Evolutionary conservation across 179 eudicot species (phyloP), one percentile per base, ranked within the genome.

Genomic region (Gypsophila paniculata): DNA sequence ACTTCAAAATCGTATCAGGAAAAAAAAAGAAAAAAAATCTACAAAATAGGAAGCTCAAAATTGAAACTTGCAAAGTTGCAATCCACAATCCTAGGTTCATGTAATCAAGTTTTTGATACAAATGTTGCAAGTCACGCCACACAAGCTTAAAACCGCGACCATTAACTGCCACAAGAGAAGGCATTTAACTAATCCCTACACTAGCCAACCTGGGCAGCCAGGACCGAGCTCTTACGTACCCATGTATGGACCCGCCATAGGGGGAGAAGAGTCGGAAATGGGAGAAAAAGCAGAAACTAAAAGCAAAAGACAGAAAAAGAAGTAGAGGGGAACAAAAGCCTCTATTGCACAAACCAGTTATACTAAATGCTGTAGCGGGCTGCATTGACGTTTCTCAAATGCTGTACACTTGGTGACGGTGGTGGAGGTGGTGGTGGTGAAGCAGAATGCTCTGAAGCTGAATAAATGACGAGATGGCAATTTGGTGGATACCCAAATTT

Each of bases 131-230:
- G 65, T 54, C 65, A 10, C 52, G 4, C 15, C 52, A 46, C 52
- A 13, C 32, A 14, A 65, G 65, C 32, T 25, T 57, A 46, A 63
- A 63, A 73, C 57, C 61, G 73, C 18, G 78, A 78, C 81, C 82
- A 74, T 75, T 54, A 69, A 69, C 72, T 69, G 72, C 72, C 72
- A 69, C 61, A 32, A 54, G 72, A 69, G 72, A 69, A 54, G 89
- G 89, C 95, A 83, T 81, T 72, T 39, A 69, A 75, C 77, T 73
- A 70, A 75, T 63, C 71, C 70, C 79, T 85, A 75, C 75, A 74
- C 72, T 68, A 81, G 88, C 93, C 91, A 83, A 86, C 96, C 96
- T 87, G 90, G 97, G 92, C 94, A 91, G 91, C 85, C 82, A 80
- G 81, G 84, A 78, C 81, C 81, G 69, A 44, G 54, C 66, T 42